Evolutionary conservation across 2,329 filamentous ascomycete genomes (phyloP), one percentile per base, ranked within the genome.

Genomic region (Aciculosporium take): DNA sequence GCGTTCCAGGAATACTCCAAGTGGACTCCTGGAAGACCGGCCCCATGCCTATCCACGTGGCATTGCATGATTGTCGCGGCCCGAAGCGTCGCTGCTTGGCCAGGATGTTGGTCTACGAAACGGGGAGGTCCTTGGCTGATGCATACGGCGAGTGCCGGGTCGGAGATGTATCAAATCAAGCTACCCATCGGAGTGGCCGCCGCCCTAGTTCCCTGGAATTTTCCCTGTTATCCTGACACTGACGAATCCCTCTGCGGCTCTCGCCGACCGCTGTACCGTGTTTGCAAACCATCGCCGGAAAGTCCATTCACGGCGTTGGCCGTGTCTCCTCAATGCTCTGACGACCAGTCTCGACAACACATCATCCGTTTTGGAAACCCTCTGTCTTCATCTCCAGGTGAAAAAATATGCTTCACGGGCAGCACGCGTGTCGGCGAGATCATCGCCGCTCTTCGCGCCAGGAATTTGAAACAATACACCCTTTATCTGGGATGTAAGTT

Each of bases 371-470:
- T 64, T 63, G 10, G 67, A 69, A 52, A 60, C 62, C 1, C 59
- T 72, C 1, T 70, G 66, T 46, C 58, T 61, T 23, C 66, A 71
- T 43, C 60, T 59, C 0, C 43, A 59, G 0, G 61, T 71, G 0
- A 65, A 64, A 87, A 87, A 56, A 67, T 89, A 42, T 82, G 80
- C 43, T 91, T 89, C 51, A 89, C 84, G 0, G 84, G 84, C 15
- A 78, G 74, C 51, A 84, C 83, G 0, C 61, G 65, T 0, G 74
- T 87, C 0, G 84, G 84, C 4, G 72, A 75, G 30, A 77, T 79
- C 45, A 68, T 85, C 36, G 74, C 77, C 1, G 58, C 65, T 2
- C 66, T 68, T 1, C 76, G 76, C 5, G 78, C 76, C 4, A 69
- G 71, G 48, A 66, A 76, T 43, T 62, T 84, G 27, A 85, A 85